Evolutionary conservation across 192 early-diverging fungal genomes (phyloP).

Genomic region (Coemansia sp.): DNA sequence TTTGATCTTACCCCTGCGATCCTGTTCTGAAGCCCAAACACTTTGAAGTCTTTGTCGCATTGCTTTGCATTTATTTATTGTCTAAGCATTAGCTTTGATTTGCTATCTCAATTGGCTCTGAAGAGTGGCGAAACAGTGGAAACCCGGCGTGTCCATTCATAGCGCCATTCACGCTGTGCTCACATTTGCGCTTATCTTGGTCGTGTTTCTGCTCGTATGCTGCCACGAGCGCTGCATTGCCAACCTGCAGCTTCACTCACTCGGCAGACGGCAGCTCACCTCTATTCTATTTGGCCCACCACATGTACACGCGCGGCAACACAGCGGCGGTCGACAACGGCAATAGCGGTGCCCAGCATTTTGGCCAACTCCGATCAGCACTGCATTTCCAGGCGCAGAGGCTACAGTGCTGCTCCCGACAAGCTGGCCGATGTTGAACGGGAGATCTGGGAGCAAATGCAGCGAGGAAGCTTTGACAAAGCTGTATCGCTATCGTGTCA

Average conservation of each 20-base stretch:
- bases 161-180: constrained; percentile 1
- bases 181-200: not conserved
- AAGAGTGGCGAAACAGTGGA: not conserved
- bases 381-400: not conserved
- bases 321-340: constrained; percentile 1
- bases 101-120: not conserved
- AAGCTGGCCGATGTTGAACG: not conserved
- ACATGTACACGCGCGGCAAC: not conserved
- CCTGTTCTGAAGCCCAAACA: not conserved
- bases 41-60: not conserved
- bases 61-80: not conserved
- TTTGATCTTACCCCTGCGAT: not conserved
- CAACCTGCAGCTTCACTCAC: constrained; percentile 12
- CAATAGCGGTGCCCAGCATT: not conserved
- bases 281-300: not conserved
- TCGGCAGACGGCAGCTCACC: not conserved
- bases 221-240: constrained; percentile 16
- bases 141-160: not conserved
- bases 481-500: constrained; percentile 6
- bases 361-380: not conserved
- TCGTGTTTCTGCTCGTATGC: constrained; percentile 6
- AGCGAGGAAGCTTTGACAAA: constrained; percentile 4
- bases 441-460: constrained; percentile 14
- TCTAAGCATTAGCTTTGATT: not conserved
- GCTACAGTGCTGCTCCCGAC: not conserved